Conservation (phyloP, 2,329 filamentous ascomycete species). For the Exophiala bonariae region DNA sequence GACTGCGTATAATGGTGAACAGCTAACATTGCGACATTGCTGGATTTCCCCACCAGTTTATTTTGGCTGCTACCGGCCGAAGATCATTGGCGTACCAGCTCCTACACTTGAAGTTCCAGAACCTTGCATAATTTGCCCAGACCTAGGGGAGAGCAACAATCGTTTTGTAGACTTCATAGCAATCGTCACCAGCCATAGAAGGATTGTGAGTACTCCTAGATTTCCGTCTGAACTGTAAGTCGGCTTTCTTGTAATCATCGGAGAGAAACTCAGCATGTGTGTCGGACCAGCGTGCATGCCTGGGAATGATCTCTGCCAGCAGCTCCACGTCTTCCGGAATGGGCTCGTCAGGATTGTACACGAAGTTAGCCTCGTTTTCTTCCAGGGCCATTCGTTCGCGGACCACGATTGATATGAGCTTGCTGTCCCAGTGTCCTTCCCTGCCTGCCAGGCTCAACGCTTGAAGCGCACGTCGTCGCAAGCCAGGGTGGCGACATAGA, state of each 20-base stretch:
- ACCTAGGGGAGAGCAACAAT: too few species aligned
- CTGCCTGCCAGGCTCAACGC: not conserved
- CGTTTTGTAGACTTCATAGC: too few species aligned
- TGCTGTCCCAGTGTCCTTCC: conserved; percentile 5
- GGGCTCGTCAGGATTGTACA: not conserved
- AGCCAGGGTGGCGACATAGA: not conserved
- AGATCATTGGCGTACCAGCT: too few species aligned
- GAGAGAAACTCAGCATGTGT: not conserved
- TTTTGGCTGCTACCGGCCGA: too few species aligned
- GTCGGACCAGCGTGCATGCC: conserved; percentile 1
- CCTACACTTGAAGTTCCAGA: too few species aligned
- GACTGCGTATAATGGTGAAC: too few species aligned
- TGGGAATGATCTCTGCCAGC: not conserved
- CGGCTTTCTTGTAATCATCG: not conserved
- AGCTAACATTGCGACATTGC: too few species aligned
- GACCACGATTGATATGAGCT: not conserved
- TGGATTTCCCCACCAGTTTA: too few species aligned
- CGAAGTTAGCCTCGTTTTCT: not conserved
- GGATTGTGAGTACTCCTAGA: too few species aligned
- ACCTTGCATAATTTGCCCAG: too few species aligned
- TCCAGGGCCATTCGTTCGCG: not conserved
- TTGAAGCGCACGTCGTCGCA: not conserved
- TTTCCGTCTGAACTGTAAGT: not conserved
- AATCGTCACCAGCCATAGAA: too few species aligned
- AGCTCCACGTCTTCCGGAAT: not conserved